Evolutionary conservation across 1,284 basidiomycete genomes (phyloP).

Genomic region (Tremellales sp.): DNA sequence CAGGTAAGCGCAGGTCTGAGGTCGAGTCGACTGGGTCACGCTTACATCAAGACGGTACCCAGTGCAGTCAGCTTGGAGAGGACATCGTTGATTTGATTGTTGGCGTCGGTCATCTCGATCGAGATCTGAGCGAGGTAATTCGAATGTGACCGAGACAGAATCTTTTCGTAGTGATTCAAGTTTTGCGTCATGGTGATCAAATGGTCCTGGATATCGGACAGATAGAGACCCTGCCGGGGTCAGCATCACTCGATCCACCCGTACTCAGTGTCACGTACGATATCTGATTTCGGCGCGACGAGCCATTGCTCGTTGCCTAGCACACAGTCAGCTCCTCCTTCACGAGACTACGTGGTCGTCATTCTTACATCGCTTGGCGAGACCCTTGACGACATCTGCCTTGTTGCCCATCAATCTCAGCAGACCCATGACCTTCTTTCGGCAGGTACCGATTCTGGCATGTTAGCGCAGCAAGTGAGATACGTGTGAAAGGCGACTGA

Average conservation of each 20-base stretch:
- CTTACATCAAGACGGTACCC: conserved; percentile 87
- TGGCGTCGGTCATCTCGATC: conserved; percentile 99
- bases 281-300: conserved; percentile 95
- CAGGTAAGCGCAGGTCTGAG: too few species aligned
- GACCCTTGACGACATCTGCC: conserved; percentile 97
- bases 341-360: conserved; percentile 2
- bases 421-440: conserved; percentile 99
- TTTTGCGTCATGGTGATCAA: conserved; percentile 99
- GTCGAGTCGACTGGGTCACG: neutral
- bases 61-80: conserved; percentile 92
- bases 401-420: conserved; percentile 96
- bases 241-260: conserved; percentile 4
- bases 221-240: conserved; percentile 73
- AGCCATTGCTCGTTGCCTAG: conserved; percentile 96
- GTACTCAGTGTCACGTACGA: conserved; percentile 56
- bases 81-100: conserved; percentile 99
- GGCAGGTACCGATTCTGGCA: conserved; percentile 86
- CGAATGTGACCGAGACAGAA: conserved; percentile 96
- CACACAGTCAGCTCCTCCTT: neutral
- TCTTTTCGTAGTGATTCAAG: conserved; percentile 98
- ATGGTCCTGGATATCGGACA: conserved; percentile 95
- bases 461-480: conserved; percentile 1
- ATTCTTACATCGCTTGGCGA: conserved; percentile 79
- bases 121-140: conserved; percentile 98
- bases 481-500: conserved; percentile 25